Evolutionary conservation across 805 yeast species (phyloP), one percentile per base, ranked within the genome.

Genomic region (Lachancea waltii): DNA sequence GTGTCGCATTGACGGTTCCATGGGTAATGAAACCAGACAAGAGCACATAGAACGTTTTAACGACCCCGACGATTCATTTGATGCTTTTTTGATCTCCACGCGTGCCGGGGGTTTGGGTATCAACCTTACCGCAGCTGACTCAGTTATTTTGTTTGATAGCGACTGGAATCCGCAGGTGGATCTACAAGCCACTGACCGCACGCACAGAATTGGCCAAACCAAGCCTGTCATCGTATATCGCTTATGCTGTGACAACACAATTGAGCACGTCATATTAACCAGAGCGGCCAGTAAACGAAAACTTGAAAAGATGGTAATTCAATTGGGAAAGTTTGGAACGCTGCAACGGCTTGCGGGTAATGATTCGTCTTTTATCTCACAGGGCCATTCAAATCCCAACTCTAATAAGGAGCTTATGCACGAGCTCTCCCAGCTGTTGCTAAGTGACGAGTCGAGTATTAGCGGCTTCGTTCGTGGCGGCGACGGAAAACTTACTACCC

Each of bases 151-250:
- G 8, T 87, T 85, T 54, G 98, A 90, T 53, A 82, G 86, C 40
- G 98, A 90, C 55, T 90, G 97, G 95, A 90, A 90, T 53, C 98
- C 97, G 0, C 97, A 90, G 54, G 94, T 86, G 45, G 97, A 90
- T 61, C 65, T 87, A 35, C 98, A 90, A 58, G 97, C 97, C 0
- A 90, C 90, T 77, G 97, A 89, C 51, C 70, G 98, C 38, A 94
- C 84, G 9, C 97, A 90, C 56, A 69, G 98, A 53, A 85, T 92
- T 38, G 97, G 97, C 0, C 98, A 90, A 58, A 70, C 66, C 1
- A 77, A 73, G 38, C 96, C 96, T 1, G 95, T 89, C 4, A 68
- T 85, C 16, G 74, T 90, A 1, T 85, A 81, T 55, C 70, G 97
- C 44, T 69, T 92, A 17, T 79, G 87, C 13, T 72, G 85, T 7